Percentiles rank a stretch among this genome's conserved stretches.
Conservation (phyloP, 2,329 filamentous ascomycete species). For the Beauveria australis region DNA sequence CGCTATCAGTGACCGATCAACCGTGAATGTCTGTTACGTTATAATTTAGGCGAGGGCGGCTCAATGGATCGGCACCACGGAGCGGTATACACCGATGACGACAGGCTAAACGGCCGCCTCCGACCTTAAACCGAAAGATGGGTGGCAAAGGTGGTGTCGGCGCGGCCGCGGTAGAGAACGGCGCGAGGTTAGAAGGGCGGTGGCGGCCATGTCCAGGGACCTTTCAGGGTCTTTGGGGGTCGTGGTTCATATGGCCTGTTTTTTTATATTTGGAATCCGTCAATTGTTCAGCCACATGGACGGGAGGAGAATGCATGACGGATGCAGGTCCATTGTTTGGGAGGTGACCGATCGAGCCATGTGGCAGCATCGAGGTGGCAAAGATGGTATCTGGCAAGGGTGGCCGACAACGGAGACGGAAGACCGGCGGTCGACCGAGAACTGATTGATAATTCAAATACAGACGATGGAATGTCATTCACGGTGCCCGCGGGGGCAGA, state of each 20-base stretch:
- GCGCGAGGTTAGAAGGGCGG: neutral
- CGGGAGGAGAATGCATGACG: neutral
- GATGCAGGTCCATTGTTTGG: neutral
- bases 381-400: too few relatives aligned
- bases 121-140: constrained; percentile 3
- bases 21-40: too few relatives aligned
- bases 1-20: neutral
- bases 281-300: neutral
- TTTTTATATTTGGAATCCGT: too few relatives aligned
- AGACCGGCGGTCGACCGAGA: neutral
- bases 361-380: neutral
- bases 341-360: too few relatives aligned
- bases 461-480: neutral
- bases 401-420: neutral
- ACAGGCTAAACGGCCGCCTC: constrained; percentile 1
- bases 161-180: neutral
- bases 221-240: neutral
- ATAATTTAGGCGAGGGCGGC: neutral
- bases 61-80: constrained; percentile 1
- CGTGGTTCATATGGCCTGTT: neutral
- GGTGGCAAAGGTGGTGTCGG: neutral
- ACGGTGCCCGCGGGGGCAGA: constrained; percentile 2
- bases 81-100: constrained; percentile 5
- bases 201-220: neutral
- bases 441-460: neutral